Percentiles rank a stretch among this genome's conserved stretches.
These are phyloP conservation scores for Aeschynomene evenia DNA, from an alignment of 306 rosid genomes.

Conservation along the genomic window DNA sequence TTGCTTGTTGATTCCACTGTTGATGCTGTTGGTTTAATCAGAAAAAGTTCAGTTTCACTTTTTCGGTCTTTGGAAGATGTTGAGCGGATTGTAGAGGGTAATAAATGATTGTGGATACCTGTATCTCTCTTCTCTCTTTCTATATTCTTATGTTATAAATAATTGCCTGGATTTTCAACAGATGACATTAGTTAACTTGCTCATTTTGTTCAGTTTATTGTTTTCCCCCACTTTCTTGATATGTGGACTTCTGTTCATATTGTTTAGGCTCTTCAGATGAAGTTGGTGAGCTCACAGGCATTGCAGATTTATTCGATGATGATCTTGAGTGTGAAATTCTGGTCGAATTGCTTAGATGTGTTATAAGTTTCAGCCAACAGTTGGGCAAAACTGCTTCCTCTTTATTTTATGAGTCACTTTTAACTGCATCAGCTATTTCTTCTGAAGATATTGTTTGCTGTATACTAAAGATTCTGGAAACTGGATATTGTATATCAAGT, in stretches of 20 bases:
- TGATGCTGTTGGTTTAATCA: slow-evolving; percentile 67
- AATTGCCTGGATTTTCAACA: neutral
- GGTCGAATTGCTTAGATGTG: slow-evolving; percentile 70
- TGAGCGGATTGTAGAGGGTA: slow-evolving; percentile 79
- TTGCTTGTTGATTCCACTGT: slow-evolving; percentile 64
- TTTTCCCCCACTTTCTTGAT: neutral
- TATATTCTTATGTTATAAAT: slow-evolving; percentile 20
- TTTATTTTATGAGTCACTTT: slow-evolving; percentile 73
- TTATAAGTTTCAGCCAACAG: slow-evolving; percentile 61
- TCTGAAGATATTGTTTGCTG: slow-evolving; percentile 66
- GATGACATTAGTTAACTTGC: neutral
- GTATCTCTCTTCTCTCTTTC: neutral
- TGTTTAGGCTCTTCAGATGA: slow-evolving; percentile 68
- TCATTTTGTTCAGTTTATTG: slow-evolving; percentile 7
- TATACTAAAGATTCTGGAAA: slow-evolving; percentile 67
- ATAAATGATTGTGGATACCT: slow-evolving; percentile 29
- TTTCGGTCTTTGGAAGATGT: slow-evolving; percentile 80
- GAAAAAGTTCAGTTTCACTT: slow-evolving; percentile 73
- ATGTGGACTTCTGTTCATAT: slow-evolving; percentile 7
- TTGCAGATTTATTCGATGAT: slow-evolving; percentile 48
- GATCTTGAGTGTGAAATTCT: slow-evolving; percentile 59
- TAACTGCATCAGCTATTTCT: slow-evolving; percentile 47
- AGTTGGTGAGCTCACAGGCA: slow-evolving; percentile 49
- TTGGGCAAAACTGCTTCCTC: slow-evolving; percentile 80
- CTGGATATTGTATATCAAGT: slow-evolving; percentile 66